These are phyloP conservation scores for Corrigiola litoralis DNA, from an alignment of 179 eudicot species.

Conservation along the genomic window DNA sequence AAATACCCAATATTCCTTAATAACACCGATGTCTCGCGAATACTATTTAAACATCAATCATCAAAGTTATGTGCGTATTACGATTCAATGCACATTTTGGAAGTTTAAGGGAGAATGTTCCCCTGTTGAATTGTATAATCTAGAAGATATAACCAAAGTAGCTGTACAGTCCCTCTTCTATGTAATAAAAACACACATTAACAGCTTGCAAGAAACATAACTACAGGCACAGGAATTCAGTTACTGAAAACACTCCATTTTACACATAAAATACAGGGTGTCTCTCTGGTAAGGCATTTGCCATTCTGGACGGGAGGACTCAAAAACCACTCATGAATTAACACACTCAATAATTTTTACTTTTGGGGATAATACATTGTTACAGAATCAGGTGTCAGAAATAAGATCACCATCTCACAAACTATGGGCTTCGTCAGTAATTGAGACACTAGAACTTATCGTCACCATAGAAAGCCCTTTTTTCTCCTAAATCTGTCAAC, in stretches of 20 bases:
- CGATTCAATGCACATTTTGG: too few relatives aligned
- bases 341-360: slow-evolving; percentile 22
- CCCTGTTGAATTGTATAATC: too few relatives aligned
- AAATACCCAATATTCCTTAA: too few relatives aligned
- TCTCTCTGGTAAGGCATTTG: slow-evolving; percentile 7
- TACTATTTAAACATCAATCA: too few relatives aligned
- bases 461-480: slow-evolving; percentile 60
- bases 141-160: too few relatives aligned
- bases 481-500: slow-evolving; percentile 60
- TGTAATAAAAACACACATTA: neutral
- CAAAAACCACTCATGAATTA: slow-evolving; percentile 21
- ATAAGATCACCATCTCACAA: slow-evolving; percentile 19
- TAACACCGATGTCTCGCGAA: too few relatives aligned
- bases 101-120: too few relatives aligned
- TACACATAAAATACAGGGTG: slow-evolving; percentile 23
- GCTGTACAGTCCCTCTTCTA: neutral
- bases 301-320: neutral
- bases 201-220: slow-evolving; percentile 1
- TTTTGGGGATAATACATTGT: slow-evolving; percentile 23
- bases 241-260: slow-evolving; percentile 14
- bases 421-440: slow-evolving; percentile 4
- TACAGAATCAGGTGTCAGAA: slow-evolving; percentile 28
- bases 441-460: neutral
- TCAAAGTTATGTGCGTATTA: too few relatives aligned
- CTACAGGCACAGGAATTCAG: neutral